These are phyloP conservation scores for Diaporthe sp. DNA, from an alignment of 2,329 filamentous ascomycete genomes.

Conservation along the genomic window DNA sequence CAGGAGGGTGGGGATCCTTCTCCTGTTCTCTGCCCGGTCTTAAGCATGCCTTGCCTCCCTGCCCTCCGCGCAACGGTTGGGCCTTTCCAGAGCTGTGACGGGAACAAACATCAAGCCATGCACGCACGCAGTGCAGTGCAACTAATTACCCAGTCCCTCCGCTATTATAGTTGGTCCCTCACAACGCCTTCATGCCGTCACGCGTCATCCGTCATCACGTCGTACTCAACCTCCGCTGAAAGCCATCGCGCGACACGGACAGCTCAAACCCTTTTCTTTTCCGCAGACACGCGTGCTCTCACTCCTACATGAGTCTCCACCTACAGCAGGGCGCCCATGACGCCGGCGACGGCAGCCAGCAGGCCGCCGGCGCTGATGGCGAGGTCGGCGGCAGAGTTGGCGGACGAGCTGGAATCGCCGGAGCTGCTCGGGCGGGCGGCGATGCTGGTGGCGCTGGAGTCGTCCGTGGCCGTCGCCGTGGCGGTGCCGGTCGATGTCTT, in stretches of 20 bases:
- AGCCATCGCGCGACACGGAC: background rate
- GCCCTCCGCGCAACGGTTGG: background rate
- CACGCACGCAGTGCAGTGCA: constrained; percentile 5
- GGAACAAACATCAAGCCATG: background rate
- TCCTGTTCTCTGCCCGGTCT: constrained; percentile 1
- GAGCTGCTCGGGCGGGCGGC: constrained; percentile 19
- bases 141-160: constrained; percentile 11
- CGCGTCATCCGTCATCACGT: constrained; percentile 11
- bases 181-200: background rate
- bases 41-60: background rate
- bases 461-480: constrained; percentile 22
- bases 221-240: background rate
- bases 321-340: constrained; percentile 49
- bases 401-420: constrained; percentile 27
- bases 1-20: background rate
- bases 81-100: background rate
- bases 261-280: background rate
- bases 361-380: constrained; percentile 47
- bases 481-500: constrained; percentile 40
- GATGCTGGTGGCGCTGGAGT: constrained; percentile 35
- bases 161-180: constrained; percentile 13
- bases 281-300: background rate
- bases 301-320: background rate
- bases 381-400: constrained; percentile 34
- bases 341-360: constrained; percentile 48